Conservation (phyloP, 768 basidiomycete genomes). For the Austroboletus eburneus region DNA sequence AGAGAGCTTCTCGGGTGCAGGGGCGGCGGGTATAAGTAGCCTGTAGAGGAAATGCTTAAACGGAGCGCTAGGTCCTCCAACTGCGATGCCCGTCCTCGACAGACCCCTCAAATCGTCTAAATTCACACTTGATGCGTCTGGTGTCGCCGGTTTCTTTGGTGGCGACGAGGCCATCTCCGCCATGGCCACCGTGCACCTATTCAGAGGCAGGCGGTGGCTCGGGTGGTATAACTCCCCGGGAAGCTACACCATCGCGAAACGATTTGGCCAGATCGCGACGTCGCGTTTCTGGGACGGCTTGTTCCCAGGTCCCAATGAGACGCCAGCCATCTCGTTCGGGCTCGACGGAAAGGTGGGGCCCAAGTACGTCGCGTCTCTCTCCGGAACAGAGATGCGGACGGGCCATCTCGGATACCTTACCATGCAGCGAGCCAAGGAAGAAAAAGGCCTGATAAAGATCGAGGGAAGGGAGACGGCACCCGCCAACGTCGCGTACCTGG, state of each 20-base stretch:
- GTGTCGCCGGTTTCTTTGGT: slow-evolving; percentile 29
- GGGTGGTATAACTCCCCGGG: slow-evolving; percentile 36
- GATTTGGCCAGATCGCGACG: slow-evolving; percentile 19
- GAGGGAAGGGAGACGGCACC: slow-evolving; percentile 15
- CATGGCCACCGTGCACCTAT: slow-evolving; percentile 28
- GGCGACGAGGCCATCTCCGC: slow-evolving; percentile 32
- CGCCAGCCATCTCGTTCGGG: slow-evolving; percentile 21
- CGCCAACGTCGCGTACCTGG: neutral
- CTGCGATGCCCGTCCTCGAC: slow-evolving; percentile 12
- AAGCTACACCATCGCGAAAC: slow-evolving; percentile 25
- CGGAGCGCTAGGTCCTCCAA: no score
- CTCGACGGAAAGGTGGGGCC: slow-evolving; percentile 29
- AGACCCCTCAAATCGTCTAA: slow-evolving; percentile 3
- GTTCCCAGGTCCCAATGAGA: slow-evolving; percentile 16
- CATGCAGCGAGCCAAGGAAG: slow-evolving; percentile 12
- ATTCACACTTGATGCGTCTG: slow-evolving; percentile 22
- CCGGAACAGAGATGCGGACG: slow-evolving; percentile 27
- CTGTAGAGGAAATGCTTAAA: no score
- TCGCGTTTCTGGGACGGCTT: slow-evolving; percentile 13
- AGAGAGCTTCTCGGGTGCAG: no score
- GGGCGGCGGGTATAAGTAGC: no score
- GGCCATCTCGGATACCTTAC: slow-evolving; percentile 31
- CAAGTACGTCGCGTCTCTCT: slow-evolving; percentile 21
- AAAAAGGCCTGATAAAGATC: neutral
- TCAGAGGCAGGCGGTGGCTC: slow-evolving; percentile 21